Evolutionary conservation across 2,329 filamentous ascomycete species (phyloP), one percentile per base, ranked within the genome.

Genomic region (Talaromyces piceae): DNA sequence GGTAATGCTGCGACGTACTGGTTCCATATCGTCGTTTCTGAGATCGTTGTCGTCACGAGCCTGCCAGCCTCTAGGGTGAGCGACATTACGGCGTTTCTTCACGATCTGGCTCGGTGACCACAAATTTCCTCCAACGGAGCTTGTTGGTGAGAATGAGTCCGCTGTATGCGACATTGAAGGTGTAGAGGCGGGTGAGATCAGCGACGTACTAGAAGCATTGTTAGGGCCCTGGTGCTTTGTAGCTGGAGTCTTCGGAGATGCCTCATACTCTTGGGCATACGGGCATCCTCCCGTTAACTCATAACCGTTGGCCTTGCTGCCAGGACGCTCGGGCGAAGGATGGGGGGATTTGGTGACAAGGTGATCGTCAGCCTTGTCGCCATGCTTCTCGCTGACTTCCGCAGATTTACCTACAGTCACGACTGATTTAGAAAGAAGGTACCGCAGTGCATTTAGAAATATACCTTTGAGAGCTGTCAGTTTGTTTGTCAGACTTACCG

Each of bases 121-220:
- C 22, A 47, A 26, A 41, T 30, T 49, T 41, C 45, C 41, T 49
- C 47, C 51, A 31, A 49, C 13, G n/a, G 51, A 53, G 47, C 51
- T 53, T 47, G 41, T 30, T 3, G 51, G 33, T n/a, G 30, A 53
- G 3, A 25, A 49, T 43, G 51, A 49, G 51, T 48, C 20, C 5
- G 16, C 31, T 46, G 51, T 49, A 12, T 45, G 13, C 13, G 46
- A 49, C 46, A 49, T 49, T 12, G 51, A 49, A 11, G 46, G 51
- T 25, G 25, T 26, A 5, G 51, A 41, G n/a, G 44, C 50, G 23
- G 41, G 51, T 4, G 51, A 41, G n/a, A 49, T 46, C 11, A 30
- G 51, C 25, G 30, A 53, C 51, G 23, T 49, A 53, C 51, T 53
- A 46, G 31, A 53, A n/a, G 41, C 41, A 41, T 41, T 49, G 51